Percentiles rank a stretch among this genome's conserved stretches.
Conservation (phyloP, 2,329 filamentous ascomycete species). For the Rhynchosporium secalis region DNA sequence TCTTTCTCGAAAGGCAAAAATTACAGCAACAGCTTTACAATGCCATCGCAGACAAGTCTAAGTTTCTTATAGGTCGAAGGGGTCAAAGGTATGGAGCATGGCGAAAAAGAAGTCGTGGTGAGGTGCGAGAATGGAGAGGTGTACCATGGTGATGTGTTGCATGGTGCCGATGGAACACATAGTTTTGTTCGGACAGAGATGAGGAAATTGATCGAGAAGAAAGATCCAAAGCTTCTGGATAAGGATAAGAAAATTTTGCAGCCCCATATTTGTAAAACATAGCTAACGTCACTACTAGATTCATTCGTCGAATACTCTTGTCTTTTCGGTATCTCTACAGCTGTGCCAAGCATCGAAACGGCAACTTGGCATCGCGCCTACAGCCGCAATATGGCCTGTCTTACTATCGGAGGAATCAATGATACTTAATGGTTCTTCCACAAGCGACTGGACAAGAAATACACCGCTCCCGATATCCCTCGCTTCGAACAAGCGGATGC, state of each 20-base stretch:
- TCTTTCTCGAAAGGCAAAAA: constrained; percentile 10
- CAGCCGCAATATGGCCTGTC: constrained; percentile 19
- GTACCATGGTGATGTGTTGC: constrained; percentile 24
- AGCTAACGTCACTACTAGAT: neutral
- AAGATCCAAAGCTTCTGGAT: constrained; percentile 6
- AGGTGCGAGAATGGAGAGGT: constrained; percentile 24
- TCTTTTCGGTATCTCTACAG: constrained; percentile 28
- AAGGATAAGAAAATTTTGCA: constrained; percentile 23
- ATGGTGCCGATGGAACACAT: constrained; percentile 31
- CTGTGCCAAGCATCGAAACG: constrained; percentile 18
- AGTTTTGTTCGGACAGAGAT: constrained; percentile 27
- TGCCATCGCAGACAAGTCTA: constrained; percentile 19
- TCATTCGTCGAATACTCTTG: constrained; percentile 25
- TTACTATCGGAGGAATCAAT: constrained; percentile 23
- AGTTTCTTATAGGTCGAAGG: constrained; percentile 14
- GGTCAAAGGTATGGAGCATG: constrained; percentile 20
- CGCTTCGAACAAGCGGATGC: constrained; percentile 27
- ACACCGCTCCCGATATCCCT: constrained; percentile 25
- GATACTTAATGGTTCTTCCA: constrained; percentile 27
- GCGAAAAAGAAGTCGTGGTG: constrained; percentile 21
- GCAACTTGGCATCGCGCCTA: constrained; percentile 19
- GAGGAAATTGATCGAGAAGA: constrained; percentile 19
- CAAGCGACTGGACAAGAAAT: constrained; percentile 19
- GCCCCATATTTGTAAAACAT: neutral
- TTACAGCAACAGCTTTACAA: constrained; percentile 18